These are phyloP conservation scores for Hanseniaspora lindneri DNA, from an alignment of 805 yeast genomes.

Conservation along the genomic window DNA sequence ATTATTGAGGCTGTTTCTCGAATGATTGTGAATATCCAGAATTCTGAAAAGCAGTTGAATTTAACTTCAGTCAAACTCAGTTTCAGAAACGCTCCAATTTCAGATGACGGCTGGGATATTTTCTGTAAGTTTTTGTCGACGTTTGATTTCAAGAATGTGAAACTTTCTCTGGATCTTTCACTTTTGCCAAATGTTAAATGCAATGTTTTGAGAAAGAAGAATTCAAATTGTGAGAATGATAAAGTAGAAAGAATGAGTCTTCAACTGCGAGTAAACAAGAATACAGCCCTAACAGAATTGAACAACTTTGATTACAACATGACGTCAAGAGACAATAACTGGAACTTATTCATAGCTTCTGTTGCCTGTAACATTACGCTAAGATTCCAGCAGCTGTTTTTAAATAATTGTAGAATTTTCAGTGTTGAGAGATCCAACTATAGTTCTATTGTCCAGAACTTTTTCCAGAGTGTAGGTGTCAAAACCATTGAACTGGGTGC, in stretches of 20 bases:
- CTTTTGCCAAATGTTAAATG: constrained; percentile 31
- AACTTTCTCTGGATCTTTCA: constrained; percentile 55
- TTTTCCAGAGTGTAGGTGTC: constrained; percentile 49
- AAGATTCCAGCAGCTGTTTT: constrained; percentile 9
- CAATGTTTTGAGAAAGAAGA: constrained; percentile 33
- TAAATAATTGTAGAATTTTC: constrained; percentile 57
- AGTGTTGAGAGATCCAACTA: background rate
- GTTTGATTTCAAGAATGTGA: constrained; percentile 33
- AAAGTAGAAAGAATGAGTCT: constrained; percentile 34
- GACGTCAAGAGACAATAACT: constrained; percentile 46
- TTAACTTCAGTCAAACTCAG: constrained; percentile 56
- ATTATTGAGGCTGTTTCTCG: constrained; percentile 53
- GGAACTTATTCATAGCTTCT: constrained; percentile 70
- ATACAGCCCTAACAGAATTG: background rate
- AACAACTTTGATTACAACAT: constrained; percentile 14
- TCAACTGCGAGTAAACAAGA: background rate
- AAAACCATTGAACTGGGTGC: constrained; percentile 58
- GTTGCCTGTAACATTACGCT: constrained; percentile 58
- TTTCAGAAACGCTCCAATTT: constrained; percentile 66
- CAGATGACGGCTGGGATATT: constrained; percentile 66
- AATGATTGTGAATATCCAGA: constrained; percentile 8
- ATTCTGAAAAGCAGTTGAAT: background rate
- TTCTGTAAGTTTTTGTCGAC: constrained; percentile 66
- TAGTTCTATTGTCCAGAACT: constrained; percentile 33
- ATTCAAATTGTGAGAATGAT: constrained; percentile 24